Evolutionary conservation across 371 early-diverging fungal genomes (phyloP), one percentile per base, ranked within the genome.

Genomic region (Basidiobolus meristosporus): DNA sequence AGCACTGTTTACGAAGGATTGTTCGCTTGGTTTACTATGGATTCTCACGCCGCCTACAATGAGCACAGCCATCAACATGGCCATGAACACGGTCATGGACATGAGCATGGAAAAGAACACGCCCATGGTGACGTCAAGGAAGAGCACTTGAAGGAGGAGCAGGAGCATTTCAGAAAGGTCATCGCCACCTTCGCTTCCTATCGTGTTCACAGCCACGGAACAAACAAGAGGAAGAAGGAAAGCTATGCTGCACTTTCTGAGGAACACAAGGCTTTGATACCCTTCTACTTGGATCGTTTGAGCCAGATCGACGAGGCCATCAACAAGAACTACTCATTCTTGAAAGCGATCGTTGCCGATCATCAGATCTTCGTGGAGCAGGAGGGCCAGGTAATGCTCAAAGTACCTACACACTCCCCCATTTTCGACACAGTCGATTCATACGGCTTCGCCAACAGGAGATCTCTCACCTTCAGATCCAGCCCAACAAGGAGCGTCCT

Each of bases 121-220:
- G 14, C 33, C 31, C 31, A 33, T 16, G 32, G 35, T 1, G 32
- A 20, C 2, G 47, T 36, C 2, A 31, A 39, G 11, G 47, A 52
- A 1, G 48, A 56, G 6, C 54, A 51, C 18, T 41, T 46, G 7
- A 45, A 51, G 26, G 55, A 55, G 23, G 65, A 65, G 22, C 39
- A 50, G 14, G 36, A 54, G 26, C 72, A 70, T 42, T 66, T 74
- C 40, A 54, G 60, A 17, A 73, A 74, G 32, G 75, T 82, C 11
- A 48, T 83, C 38, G 63, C 68, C 21, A 76, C 82, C 0, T 80
- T 81, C 44, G 56, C 69, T 30, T 62, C 65, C 36, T 90, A 90
- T 59, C 70, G 68, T 44, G 45, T 59, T 10, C 72, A 73, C 46
- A 57, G 77, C 0, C 60, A 80, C 16, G 65, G 68, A 19, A 58